phyloP scores from a whole-genome alignment of 192 early-diverging fungal genomes.

The Globomyces pollinis-pini region DNA sequence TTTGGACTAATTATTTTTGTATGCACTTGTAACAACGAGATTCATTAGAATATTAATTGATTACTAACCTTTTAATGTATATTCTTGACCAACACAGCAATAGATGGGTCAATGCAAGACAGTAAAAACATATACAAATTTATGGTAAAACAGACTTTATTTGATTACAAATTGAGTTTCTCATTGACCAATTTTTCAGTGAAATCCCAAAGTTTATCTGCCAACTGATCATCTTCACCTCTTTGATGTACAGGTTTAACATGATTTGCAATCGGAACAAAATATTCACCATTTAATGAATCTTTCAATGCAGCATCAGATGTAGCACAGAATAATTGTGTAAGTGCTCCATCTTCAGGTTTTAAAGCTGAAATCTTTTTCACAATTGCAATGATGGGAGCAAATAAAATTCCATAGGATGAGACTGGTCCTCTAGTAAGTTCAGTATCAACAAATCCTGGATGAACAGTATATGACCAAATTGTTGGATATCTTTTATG shows the following conservation, averaged over 20 bases:
- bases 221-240: conserved; percentile 20
- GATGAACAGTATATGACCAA: conserved; percentile 9
- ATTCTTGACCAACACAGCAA: no score
- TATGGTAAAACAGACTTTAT: no score
- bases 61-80: no score
- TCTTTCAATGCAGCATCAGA: conserved; percentile 29
- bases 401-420: neutral
- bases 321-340: conserved; percentile 29
- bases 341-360: conserved; percentile 26
- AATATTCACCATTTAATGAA: conserved; percentile 24
- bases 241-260: no score
- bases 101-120: no score
- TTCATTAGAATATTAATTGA: no score
- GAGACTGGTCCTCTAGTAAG: conserved; percentile 20
- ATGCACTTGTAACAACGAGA: no score
- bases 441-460: conserved; percentile 37
- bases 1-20: no score
- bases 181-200: conserved; percentile 20
- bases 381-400: neutral
- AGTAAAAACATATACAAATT: no score
- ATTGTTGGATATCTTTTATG: conserved; percentile 16
- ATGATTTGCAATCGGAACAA: conserved; percentile 24
- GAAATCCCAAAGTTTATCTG: conserved; percentile 32
- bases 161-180: neutral
- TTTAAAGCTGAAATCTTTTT: conserved; percentile 7